A percentile compares a stretch with the other conserved stretches of the same genome.
Evolutionary conservation across 2,329 filamentous ascomycete genomes (phyloP).

Genomic region (Ophiobolus disseminans): DNA sequence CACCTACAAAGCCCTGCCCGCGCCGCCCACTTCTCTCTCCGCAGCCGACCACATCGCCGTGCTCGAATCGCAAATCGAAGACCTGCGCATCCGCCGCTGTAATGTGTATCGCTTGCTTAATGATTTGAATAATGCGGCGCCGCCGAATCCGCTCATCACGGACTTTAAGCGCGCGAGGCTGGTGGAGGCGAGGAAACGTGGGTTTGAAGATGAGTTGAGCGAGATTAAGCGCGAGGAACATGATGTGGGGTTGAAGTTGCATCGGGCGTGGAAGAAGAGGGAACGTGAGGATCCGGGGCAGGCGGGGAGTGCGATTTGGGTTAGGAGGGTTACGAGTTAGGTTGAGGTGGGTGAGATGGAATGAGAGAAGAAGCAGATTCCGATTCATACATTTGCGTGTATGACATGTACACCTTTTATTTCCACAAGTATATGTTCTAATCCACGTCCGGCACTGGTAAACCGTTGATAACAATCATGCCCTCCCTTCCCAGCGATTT

Average conservation of each 20-base stretch:
- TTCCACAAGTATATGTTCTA: background rate
- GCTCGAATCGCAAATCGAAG: conserved; percentile 50
- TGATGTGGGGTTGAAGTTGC: conserved; percentile 50
- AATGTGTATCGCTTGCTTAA: conserved; percentile 48
- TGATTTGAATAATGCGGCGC: conserved; percentile 44
- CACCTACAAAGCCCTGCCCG: conserved; percentile 48
- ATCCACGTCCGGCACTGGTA: conserved; percentile 76
- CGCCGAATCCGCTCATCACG: conserved; percentile 48
- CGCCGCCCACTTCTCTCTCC: conserved; percentile 43
- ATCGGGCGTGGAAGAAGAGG: conserved; percentile 49
- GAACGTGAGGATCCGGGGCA: conserved; percentile 46
- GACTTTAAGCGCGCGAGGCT: conserved; percentile 45
- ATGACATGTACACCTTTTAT: background rate
- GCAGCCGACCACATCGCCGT: conserved; percentile 46
- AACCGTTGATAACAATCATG: conserved; percentile 76
- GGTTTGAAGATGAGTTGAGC: conserved; percentile 47
- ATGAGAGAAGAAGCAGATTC: background rate
- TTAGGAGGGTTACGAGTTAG: conserved; percentile 45
- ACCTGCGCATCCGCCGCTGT: conserved; percentile 45
- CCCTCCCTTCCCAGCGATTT: conserved; percentile 67
- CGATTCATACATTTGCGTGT: background rate
- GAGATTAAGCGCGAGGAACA: conserved; percentile 49
- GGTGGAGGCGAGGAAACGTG: conserved; percentile 45
- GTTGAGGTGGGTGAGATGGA: background rate
- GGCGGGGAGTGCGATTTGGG: conserved; percentile 47